These are phyloP conservation scores for Leonotis leonurus DNA, from an alignment of 257 asterid species.

Conservation along the genomic window DNA sequence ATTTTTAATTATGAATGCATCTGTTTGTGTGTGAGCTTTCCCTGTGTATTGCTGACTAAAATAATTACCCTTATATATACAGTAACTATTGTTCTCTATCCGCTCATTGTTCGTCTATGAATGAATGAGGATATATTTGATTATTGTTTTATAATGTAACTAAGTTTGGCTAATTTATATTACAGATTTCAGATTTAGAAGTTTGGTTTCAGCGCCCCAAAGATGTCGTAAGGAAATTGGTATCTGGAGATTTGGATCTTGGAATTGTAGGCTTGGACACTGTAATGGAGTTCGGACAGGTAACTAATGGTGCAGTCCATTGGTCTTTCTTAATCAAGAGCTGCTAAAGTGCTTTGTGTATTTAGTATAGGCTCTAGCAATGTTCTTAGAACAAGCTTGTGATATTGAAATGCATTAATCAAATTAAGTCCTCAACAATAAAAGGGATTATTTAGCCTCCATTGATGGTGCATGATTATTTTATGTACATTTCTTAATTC, in stretches of 20 bases:
- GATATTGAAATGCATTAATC: neutral
- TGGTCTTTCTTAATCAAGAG: conserved; percentile 3
- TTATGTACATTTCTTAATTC: neutral
- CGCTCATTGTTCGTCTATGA: neutral
- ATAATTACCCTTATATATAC: neutral
- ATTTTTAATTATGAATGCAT: neutral
- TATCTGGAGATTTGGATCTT: conserved; percentile 92
- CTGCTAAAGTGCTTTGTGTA: conserved; percentile 3
- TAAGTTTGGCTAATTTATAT: conserved; percentile 7
- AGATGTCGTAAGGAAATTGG: conserved; percentile 85
- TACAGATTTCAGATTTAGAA: conserved; percentile 73
- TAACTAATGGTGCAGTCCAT: conserved; percentile 15
- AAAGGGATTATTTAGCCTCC: neutral
- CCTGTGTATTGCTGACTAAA: neutral
- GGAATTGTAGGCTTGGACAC: conserved; percentile 97
- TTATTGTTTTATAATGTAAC: conserved; percentile 2
- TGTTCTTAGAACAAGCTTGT: neutral
- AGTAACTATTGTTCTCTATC: neutral
- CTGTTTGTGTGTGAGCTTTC: neutral
- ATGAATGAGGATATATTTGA: neutral
- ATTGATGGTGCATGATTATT: neutral
- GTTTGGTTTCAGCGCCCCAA: conserved; percentile 99
- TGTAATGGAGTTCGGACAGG: conserved; percentile 79
- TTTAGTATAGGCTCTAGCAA: conserved; percentile 3
- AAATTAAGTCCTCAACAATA: neutral